Percentiles rank a stretch among this genome's conserved stretches.
Evolutionary conservation across 768 basidiomycete genomes (phyloP).

Genomic region (Roridomyces roridus): DNA sequence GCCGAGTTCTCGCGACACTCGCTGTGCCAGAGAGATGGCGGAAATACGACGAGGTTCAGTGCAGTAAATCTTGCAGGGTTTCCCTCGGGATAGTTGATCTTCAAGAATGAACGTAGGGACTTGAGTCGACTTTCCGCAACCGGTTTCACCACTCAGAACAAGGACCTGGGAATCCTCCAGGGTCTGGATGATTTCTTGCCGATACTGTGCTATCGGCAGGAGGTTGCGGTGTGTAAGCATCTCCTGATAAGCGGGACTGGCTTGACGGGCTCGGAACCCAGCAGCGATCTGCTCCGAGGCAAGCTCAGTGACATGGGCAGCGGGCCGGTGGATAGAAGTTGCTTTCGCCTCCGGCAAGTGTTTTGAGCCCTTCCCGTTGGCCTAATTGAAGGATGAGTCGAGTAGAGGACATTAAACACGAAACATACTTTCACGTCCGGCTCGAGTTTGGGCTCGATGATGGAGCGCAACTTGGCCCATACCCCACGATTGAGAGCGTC

Average conservation of each 20-base stretch:
- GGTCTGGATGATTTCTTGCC: conserved; percentile 70
- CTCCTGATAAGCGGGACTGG: conserved; percentile 74
- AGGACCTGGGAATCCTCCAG: conserved; percentile 82
- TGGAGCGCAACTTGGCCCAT: conserved; percentile 72
- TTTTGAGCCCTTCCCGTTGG: conserved; percentile 31
- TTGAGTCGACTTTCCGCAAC: conserved; percentile 92
- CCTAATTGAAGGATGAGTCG: conserved; percentile 14
- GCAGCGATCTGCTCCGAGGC: conserved; percentile 58
- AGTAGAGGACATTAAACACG: neutral
- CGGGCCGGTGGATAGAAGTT: neutral
- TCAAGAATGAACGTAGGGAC: conserved; percentile 94
- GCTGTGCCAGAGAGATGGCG: conserved; percentile 93
- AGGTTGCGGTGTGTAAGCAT: conserved; percentile 86
- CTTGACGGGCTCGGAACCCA: conserved; percentile 66
- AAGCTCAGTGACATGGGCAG: conserved; percentile 25
- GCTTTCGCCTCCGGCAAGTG: conserved; percentile 18
- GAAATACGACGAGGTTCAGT: conserved; percentile 97
- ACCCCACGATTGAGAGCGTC: conserved; percentile 68
- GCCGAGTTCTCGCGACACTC: conserved; percentile 92
- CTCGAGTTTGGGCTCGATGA: conserved; percentile 69
- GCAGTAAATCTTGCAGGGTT: conserved; percentile 88
- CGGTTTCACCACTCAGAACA: conserved; percentile 70
- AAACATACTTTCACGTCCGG: conserved; percentile 45
- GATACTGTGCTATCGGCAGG: conserved; percentile 87
- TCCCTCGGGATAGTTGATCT: conserved; percentile 81